A percentile compares a stretch with the other conserved stretches of the same genome.
These are phyloP conservation scores for Naganishia kalamii DNA, from an alignment of 768 basidiomycete genomes.

Conservation along the genomic window DNA sequence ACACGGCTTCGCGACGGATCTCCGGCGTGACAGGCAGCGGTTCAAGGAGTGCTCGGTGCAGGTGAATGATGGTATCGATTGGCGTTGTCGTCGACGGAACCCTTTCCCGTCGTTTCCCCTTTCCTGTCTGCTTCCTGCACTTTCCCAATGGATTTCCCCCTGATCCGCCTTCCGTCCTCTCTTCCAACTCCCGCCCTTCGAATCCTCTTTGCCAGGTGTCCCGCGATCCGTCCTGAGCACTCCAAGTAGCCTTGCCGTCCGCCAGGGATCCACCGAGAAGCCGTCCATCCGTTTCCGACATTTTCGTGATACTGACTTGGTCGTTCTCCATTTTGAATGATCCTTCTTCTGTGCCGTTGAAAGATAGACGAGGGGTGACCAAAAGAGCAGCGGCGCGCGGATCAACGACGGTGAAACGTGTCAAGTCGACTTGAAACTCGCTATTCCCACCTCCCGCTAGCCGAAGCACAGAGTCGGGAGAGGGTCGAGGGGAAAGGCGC, in stretches of 20 bases:
- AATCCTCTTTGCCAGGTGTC: no score
- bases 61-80: no score
- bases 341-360: slow-evolving; percentile 12
- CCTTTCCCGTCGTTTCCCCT: neutral
- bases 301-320: slow-evolving; percentile 15
- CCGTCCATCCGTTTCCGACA: neutral
- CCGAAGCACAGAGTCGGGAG: neutral
- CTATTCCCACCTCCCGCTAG: slow-evolving; percentile 8
- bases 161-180: neutral
- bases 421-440: slow-evolving; percentile 15
- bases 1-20: neutral
- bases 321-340: slow-evolving; percentile 27
- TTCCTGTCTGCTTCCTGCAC: neutral
- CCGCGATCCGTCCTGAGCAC: no score
- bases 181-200: no score
- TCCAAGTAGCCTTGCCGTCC: neutral
- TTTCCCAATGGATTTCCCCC: neutral
- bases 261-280: neutral
- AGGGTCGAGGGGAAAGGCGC: neutral
- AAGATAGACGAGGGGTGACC: slow-evolving; percentile 19
- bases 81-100: no score
- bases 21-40: neutral
- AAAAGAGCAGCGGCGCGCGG: neutral
- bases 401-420: neutral
- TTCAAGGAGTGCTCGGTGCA: neutral